These are phyloP conservation scores for Pichia sp. DNA, from an alignment of 1,139 yeast genomes.

Conservation along the genomic window DNA sequence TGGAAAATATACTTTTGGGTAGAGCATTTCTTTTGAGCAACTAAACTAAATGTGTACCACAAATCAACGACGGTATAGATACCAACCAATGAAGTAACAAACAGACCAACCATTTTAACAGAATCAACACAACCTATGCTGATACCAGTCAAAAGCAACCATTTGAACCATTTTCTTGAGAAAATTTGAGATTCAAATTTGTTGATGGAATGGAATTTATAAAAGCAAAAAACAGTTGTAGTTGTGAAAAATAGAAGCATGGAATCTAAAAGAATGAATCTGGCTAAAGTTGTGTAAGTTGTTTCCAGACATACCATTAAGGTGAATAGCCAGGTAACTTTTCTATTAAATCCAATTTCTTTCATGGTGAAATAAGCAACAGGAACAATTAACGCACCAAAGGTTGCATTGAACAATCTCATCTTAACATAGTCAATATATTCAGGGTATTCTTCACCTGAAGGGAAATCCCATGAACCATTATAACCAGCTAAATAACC, in stretches of 20 bases:
- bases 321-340: constrained; percentile 83
- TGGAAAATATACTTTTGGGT: constrained; percentile 46
- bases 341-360: constrained; percentile 72
- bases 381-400: constrained; percentile 87
- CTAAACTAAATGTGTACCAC: constrained; percentile 59
- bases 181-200: constrained; percentile 40
- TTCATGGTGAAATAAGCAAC: constrained; percentile 88
- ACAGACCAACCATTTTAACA: constrained; percentile 81
- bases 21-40: constrained; percentile 32
- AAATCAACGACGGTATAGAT: constrained; percentile 67
- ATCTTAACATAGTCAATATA: constrained; percentile 80
- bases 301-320: constrained; percentile 81
- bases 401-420: constrained; percentile 90
- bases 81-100: constrained; percentile 68
- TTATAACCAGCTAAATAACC: constrained; percentile 93
- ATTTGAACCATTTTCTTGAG: constrained; percentile 85
- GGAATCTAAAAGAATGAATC: constrained; percentile 91
- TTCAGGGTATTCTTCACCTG: constrained; percentile 81
- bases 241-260: constrained; percentile 91
- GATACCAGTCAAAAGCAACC: constrained; percentile 75
- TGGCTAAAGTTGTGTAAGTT: constrained; percentile 82
- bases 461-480: constrained; percentile 91
- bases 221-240: constrained; percentile 68
- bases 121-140: constrained; percentile 71
- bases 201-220: constrained; percentile 72